Evolutionary conservation across 2,329 filamentous ascomycete genomes (phyloP), one percentile per base, ranked within the genome.

Genomic region (Penicillium sp.): DNA sequence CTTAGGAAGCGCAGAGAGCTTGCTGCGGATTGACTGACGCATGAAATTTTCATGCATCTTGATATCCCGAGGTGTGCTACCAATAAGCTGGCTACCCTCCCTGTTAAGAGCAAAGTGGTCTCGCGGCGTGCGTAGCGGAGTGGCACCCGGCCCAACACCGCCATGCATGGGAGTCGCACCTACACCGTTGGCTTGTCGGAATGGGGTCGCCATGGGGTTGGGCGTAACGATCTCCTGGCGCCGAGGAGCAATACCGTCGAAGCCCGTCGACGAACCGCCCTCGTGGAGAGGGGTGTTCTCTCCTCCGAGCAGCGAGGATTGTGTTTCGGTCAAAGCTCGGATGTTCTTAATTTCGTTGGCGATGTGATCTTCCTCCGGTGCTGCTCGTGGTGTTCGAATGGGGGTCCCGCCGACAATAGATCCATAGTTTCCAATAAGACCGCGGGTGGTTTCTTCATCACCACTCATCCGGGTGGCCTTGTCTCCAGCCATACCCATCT

Each of bases 321-420:
- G 87, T 0, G 91, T 97, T 63, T 95, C 87, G 0, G 89, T 97
- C 41, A 96, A 74, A 6, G 93, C 88, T 55, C 87, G 82, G 39
- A 96, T 95, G 65, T 98, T 97, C 48, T 85, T 83, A 52, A 97
- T 91, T 69, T 98, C 93, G 66, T 97, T 98, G 55, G 91, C 89
- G 49, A 98, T 93, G 56, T 89, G 85, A 61, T 98, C 93, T 65
- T 98, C 90, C 65, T 95, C 88, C 39, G 89, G 86, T 0, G 93
- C 87, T 3, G 90, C 93, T 67, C 85, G 84, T 3, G 93, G 93
- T 4, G 93, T 98, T 52, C 93, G 83, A 52, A 98, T 95, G 0
- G 93, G 93, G 10, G 89, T 90, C 49, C 78, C 83, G 44, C 81
- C 84, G 63, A 93, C 86, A 42, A 95, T 80, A 31, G 81, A 83